Percentiles rank a stretch among this genome's conserved stretches.
phyloP scores from a whole-genome alignment of 805 yeast genomes.

The Millerozyma acaciae region DNA sequence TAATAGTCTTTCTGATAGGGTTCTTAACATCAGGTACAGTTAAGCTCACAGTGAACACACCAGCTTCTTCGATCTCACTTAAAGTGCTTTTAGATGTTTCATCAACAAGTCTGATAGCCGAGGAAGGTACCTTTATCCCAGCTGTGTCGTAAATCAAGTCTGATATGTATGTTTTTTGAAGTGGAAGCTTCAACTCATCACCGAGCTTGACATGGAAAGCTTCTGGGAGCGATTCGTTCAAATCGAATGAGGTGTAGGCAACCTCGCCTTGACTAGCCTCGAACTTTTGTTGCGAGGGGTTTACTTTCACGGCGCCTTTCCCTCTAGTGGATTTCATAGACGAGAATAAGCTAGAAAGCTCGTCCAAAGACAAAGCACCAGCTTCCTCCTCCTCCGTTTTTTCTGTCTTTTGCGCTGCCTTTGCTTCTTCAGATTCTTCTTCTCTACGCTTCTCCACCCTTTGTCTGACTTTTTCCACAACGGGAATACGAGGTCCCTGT shows the following conservation, averaged over 20 bases:
- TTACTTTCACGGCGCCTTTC: slow-evolving; percentile 2
- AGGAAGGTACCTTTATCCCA: slow-evolving; percentile 28
- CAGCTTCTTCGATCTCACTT: slow-evolving; percentile 18
- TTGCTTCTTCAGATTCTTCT: slow-evolving; percentile 2
- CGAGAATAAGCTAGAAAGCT: slow-evolving; percentile 33
- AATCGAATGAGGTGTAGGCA: slow-evolving; percentile 27
- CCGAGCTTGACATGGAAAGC: slow-evolving; percentile 15
- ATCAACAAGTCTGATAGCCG: slow-evolving; percentile 13
- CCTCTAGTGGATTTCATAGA: slow-evolving; percentile 18
- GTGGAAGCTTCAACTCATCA: slow-evolving; percentile 19
- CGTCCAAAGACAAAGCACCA: slow-evolving; percentile 34
- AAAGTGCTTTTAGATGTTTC: slow-evolving; percentile 5
- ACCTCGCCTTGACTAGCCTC: slow-evolving; percentile 14
- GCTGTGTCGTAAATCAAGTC: slow-evolving; percentile 23
- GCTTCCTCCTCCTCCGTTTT: slow-evolving; percentile 9
- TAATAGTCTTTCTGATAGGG: slow-evolving; percentile 10
- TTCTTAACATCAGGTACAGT: slow-evolving; percentile 23
- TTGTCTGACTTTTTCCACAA: slow-evolving; percentile 23
- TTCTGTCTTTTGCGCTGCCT: slow-evolving; percentile 7
- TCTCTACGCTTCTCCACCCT: slow-evolving; percentile 8
- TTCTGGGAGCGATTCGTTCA: slow-evolving; percentile 27
- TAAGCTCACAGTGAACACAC: slow-evolving; percentile 26
- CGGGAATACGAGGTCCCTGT: slow-evolving; percentile 37
- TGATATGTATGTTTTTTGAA: slow-evolving; percentile 23
- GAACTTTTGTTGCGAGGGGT: slow-evolving; percentile 11